Base-by-base conservation (phyloP, 306 rosid genomes). In the Macrotyloma uniflorum region DNA sequence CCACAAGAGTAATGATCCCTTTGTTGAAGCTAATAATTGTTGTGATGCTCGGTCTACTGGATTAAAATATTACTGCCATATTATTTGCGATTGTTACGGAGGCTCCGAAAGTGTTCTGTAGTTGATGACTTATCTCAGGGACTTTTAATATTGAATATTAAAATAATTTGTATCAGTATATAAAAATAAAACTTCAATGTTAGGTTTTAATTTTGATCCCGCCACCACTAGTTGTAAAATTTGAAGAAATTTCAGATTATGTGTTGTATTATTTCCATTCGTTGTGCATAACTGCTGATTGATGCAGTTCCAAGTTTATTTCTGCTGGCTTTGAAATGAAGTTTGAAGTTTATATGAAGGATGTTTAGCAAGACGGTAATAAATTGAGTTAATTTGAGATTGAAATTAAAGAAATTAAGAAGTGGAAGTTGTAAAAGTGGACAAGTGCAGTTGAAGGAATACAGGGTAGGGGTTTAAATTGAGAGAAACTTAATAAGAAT, bases 1-100 rank as follows among this genome's bases (percentile, higher is more conserved):
- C 94, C 96, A 19, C 98, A 92, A 76, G 99, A 95, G 70, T 89
- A 86, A 74, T 92, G 87, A 92, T 74, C 57, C 68, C 50, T 76
- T 53, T 58, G 58, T 82, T 59, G 76, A 75, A 79, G 84, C 75
- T 73, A 72, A 70, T 63, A 75, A n/a, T 47, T 51, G 65, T 30
- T 65, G 65, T 40, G 66, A 66, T 82, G 74, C 71, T 23, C 51
- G 79, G 43, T 75, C 77, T 79, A 26, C 83, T 64, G 50, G 72
- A 70, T 81, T 82, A 10, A 70, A 57, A 36, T 75, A 71, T 59
- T 49, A 32, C 75, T 76, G 81, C 53, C 42, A 40, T 38, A 58
- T 80, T 84, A 23, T 79, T 58, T 79, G 70, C 19, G 32, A 69
- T 28, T 33, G 26, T 77, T 38, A 58, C 55, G 47, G 38, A 75